These are phyloP conservation scores for Kondoa malvinella DNA, from an alignment of 768 basidiomycete species.

Conservation along the genomic window DNA sequence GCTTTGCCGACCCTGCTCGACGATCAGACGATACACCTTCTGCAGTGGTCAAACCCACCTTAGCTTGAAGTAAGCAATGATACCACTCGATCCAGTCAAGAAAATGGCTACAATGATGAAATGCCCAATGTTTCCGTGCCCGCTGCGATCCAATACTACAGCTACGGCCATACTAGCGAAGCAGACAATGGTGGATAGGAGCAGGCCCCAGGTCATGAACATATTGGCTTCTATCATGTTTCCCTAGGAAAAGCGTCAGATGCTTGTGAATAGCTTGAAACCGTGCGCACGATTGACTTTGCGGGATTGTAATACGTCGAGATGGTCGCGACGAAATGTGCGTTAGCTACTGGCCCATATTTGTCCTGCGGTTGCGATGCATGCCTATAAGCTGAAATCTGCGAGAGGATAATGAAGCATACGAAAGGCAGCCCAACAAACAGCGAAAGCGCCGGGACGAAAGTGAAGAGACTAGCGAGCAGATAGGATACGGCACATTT, in stretches of 20 bases:
- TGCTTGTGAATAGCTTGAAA: constrained; percentile 81
- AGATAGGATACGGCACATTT: constrained; percentile 88
- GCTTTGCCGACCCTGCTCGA: constrained; percentile 83
- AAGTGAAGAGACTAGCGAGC: constrained; percentile 81
- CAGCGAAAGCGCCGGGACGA: constrained; percentile 53
- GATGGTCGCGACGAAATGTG: constrained; percentile 33
- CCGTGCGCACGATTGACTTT: constrained; percentile 78
- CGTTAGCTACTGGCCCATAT: constrained; percentile 14
- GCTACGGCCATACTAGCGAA: constrained; percentile 26
- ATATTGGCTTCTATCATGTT: constrained; percentile 14
- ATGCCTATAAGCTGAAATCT: not conserved
- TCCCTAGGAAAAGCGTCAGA: constrained; percentile 52
- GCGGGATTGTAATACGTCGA: constrained; percentile 85
- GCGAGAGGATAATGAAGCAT: not conserved
- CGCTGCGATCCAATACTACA: constrained; percentile 30
- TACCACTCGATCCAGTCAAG: constrained; percentile 66
- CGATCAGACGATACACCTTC: constrained; percentile 52
- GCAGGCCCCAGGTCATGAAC: constrained; percentile 23
- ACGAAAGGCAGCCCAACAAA: constrained; percentile 40
- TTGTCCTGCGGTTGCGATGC: not conserved
- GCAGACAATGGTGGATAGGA: constrained; percentile 21
- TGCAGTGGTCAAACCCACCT: not conserved
- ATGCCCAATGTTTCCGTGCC: constrained; percentile 60
- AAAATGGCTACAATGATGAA: constrained; percentile 50
- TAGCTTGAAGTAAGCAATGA: constrained; percentile 18